These are phyloP conservation scores for Rostrohypoxylon terebratum DNA, from an alignment of 495 filamentous ascomycete species.

Conservation along the genomic window DNA sequence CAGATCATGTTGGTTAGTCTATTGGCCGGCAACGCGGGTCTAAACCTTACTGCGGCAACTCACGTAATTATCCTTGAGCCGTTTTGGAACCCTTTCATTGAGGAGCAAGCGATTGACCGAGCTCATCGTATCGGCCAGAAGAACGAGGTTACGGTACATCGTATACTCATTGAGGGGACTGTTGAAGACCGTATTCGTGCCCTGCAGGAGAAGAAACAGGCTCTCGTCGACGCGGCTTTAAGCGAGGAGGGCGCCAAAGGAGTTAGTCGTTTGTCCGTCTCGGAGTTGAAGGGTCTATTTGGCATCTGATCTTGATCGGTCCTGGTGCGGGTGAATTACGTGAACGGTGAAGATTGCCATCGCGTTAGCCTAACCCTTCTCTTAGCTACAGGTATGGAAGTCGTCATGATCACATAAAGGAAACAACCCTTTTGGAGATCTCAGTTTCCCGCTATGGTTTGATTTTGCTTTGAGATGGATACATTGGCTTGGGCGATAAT, in stretches of 20 bases:
- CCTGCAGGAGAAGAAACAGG: constrained; percentile 86
- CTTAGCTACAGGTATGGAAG: constrained; percentile 6
- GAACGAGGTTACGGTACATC: constrained; percentile 80
- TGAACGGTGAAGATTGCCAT: neutral
- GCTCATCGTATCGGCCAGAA: constrained; percentile 91
- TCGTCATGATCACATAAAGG: neutral
- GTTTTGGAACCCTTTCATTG: constrained; percentile 96
- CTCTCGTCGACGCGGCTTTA: constrained; percentile 81
- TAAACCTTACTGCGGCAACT: constrained; percentile 88
- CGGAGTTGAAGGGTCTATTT: constrained; percentile 79
- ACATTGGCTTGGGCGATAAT: neutral
- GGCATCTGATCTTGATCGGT: constrained; percentile 49
- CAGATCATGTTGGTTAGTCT: constrained; percentile 89
- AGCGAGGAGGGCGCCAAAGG: constrained; percentile 79
- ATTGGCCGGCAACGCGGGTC: constrained; percentile 89
- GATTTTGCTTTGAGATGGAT: neutral
- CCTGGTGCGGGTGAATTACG: neutral
- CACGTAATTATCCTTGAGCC: constrained; percentile 94
- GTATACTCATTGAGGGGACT: constrained; percentile 78
- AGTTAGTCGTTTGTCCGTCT: constrained; percentile 69
- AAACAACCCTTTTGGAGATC: neutral
- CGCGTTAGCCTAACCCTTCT: constrained; percentile 4
- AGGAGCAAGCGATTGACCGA: constrained; percentile 94
- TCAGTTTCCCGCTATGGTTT: neutral
- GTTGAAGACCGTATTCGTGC: constrained; percentile 91